These are phyloP conservation scores for Orbilia quercus DNA, from an alignment of 2,329 filamentous ascomycete genomes.

Conservation along the genomic window DNA sequence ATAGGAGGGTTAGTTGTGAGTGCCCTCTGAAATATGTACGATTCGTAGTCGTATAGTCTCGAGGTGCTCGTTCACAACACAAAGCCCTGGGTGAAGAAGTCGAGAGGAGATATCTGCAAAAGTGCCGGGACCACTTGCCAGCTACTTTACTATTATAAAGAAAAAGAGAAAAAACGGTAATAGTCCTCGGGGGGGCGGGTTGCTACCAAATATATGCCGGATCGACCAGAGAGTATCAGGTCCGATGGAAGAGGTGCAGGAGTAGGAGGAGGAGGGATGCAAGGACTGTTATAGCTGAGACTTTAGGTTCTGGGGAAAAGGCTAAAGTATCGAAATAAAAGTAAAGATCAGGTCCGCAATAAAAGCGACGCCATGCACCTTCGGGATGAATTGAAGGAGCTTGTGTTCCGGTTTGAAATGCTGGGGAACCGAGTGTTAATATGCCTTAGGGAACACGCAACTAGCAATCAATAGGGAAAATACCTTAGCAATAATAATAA, in stretches of 20 bases:
- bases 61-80: constrained; percentile 2
- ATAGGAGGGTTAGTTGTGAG: too few relatives aligned
- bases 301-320: constrained; percentile 49
- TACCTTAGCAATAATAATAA: too few relatives aligned
- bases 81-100: too few relatives aligned
- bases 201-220: constrained; percentile 54
- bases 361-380: constrained; percentile 48
- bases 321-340: constrained; percentile 56
- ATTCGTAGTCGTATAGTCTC: too few relatives aligned
- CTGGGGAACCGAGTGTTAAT: constrained; percentile 55
- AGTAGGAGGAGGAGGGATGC: constrained; percentile 34
- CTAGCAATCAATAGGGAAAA: too few relatives aligned
- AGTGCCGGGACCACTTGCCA: constrained; percentile 35
- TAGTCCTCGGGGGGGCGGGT: constrained; percentile 31
- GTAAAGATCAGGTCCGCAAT: constrained; percentile 44
- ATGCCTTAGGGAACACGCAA: constrained; percentile 42
- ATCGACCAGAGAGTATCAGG: constrained; percentile 42
- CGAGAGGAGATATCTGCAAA: constrained; percentile 17
- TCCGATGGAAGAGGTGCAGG: constrained; percentile 42
- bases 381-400: constrained; percentile 55
- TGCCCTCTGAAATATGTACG: too few relatives aligned
- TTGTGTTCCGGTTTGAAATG: constrained; percentile 55
- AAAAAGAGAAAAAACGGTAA: constrained; percentile 25
- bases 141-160: too few relatives aligned
- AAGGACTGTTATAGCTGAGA: constrained; percentile 53